A percentile compares a stretch with the other conserved stretches of the same genome.
These are phyloP conservation scores for Yamadazyma insecticola DNA, from an alignment of 805 yeast genomes.

Conservation along the genomic window DNA sequence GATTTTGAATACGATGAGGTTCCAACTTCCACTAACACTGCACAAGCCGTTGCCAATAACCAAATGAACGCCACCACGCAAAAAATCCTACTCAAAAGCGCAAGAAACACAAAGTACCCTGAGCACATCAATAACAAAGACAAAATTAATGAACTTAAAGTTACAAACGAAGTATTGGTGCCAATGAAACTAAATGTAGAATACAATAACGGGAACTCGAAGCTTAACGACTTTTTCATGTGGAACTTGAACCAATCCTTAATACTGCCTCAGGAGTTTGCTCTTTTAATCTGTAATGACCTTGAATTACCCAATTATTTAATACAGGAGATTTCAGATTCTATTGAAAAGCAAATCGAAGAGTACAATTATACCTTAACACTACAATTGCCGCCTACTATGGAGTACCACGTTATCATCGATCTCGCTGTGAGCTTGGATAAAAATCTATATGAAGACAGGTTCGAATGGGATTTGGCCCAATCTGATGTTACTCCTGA, in stretches of 20 bases:
- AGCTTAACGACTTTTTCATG: constrained; percentile 60
- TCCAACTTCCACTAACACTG: constrained; percentile 2
- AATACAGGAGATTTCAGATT: constrained; percentile 58
- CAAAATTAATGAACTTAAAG: constrained; percentile 20
- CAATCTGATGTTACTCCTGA: constrained; percentile 66
- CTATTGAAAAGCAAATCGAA: constrained; percentile 77
- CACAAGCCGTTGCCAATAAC: constrained; percentile 3
- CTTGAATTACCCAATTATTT: constrained; percentile 69
- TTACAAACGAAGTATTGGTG: constrained; percentile 43
- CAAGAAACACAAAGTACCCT: constrained; percentile 20
- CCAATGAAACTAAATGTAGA: constrained; percentile 66
- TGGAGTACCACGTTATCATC: constrained; percentile 69
- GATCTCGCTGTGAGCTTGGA: constrained; percentile 80
- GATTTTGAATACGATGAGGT: constrained; percentile 29
- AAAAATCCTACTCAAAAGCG: constrained; percentile 22
- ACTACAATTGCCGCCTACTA: constrained; percentile 54
- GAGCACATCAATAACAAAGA: constrained; percentile 18
- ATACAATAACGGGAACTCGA: constrained; percentile 43
- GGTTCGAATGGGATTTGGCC: constrained; percentile 87
- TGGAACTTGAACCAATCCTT: constrained; percentile 69
- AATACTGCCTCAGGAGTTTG: constrained; percentile 69
- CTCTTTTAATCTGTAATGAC: constrained; percentile 74
- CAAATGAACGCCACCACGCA: constrained; percentile 14
- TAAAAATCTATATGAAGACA: constrained; percentile 81
- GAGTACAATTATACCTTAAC: constrained; percentile 63